Evolutionary conservation across 2,329 filamentous ascomycete species (phyloP), one percentile per base, ranked within the genome.

Genomic region (Phaeosphaeria sp.): DNA sequence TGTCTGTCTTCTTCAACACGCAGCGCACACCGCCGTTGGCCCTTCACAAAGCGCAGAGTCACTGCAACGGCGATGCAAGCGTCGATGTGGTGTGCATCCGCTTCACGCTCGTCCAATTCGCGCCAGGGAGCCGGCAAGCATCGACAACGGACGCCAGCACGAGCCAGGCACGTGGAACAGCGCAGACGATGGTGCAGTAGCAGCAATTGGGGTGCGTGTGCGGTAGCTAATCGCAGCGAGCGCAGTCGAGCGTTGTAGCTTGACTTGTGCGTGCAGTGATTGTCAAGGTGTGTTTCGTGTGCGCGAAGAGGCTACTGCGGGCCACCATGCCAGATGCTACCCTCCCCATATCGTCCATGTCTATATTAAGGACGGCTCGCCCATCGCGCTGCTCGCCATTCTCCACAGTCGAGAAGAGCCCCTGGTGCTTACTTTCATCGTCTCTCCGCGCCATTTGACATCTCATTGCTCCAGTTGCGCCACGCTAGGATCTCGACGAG

Each of bases 301-400:
- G n/a, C n/a, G n/a, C n/a, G n/a, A n/a, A n/a, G n/a, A n/a, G n/a
- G n/a, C n/a, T n/a, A n/a, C n/a, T n/a, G n/a, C n/a, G n/a, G n/a
- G n/a, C n/a, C n/a, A n/a, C 30, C 6, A 3, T 36, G 30, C 15
- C 30, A 3, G 8, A 7, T 7, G 11, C 30, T 13, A 13, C 11
- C 24, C 46, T 18, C 15, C 24, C 15, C 27, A 18, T 45, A 40
- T 15, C 49, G 30, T 24, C 45, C 27, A 21, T 50, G 25, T 57
- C 63, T 66, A 66, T 57, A 60, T 66, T 66, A 62, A 59, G 63
- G 59, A 59, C 56, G 51, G 47, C 61, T 57, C 57, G 51, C 44
- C 55, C 44, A 20, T 51, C 57, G 49, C 30, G 52, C 45, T 42
- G 27, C 46, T 36, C 27, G 36, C 46, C 30, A 36, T 46, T 25